Percentiles rank a stretch among this genome's conserved stretches.
phyloP scores from a whole-genome alignment of 108 stramenopile species.

The Aurantiochytrium sp. region DNA sequence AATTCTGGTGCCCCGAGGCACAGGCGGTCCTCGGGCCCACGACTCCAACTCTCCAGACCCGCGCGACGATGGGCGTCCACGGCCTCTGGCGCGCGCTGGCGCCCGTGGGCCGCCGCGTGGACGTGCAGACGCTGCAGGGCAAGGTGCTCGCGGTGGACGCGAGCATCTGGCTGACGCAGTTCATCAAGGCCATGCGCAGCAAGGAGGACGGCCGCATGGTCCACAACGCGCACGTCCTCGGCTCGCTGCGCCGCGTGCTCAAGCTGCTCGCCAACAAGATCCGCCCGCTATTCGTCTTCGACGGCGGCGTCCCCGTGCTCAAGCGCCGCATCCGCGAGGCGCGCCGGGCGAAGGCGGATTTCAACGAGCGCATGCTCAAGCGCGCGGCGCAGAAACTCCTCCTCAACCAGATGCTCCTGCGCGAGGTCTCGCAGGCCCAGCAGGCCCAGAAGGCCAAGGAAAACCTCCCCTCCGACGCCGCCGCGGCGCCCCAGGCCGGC shows the following conservation, averaged over 20 bases:
- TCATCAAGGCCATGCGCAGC: constrained; percentile 93
- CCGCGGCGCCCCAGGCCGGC: not conserved
- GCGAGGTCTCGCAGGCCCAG: not conserved
- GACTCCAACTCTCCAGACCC: too few relatives aligned
- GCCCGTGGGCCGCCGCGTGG: constrained; percentile 77
- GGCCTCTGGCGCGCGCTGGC: constrained; percentile 65
- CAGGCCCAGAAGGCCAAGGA: not conserved
- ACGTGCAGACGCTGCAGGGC: constrained; percentile 87
- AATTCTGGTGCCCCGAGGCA: too few relatives aligned
- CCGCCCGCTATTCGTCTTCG: constrained; percentile 93
- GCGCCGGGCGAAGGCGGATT: constrained; percentile 63
- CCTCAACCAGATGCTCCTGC: constrained; percentile 9
- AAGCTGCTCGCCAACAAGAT: constrained; percentile 69
- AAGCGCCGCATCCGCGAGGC: constrained; percentile 71
- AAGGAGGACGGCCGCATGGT: constrained; percentile 72
- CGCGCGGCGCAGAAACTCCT: constrained; percentile 2
- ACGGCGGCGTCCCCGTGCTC: constrained; percentile 84
- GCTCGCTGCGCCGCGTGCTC: constrained; percentile 83
- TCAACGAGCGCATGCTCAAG: constrained; percentile 45
- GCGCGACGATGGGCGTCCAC: constrained; percentile 80
- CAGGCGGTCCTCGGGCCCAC: too few relatives aligned
- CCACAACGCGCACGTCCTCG: constrained; percentile 84
- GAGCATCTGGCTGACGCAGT: constrained; percentile 93
- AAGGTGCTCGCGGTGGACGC: constrained; percentile 90
- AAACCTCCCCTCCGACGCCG: not conserved